phyloP scores from a whole-genome alignment of 345 rosid species.

The Rubroshorea leprosula region DNA sequence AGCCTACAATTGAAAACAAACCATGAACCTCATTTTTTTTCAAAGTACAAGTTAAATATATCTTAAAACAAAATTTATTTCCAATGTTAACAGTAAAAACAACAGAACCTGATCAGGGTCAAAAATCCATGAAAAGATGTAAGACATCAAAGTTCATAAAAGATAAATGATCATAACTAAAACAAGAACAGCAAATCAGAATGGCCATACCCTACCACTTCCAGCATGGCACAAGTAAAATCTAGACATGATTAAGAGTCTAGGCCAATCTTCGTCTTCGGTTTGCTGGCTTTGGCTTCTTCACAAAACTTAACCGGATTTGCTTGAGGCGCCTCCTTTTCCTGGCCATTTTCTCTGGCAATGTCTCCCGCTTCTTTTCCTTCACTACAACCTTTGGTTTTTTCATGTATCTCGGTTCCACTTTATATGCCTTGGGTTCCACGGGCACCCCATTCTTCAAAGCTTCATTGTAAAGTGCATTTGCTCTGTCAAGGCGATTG shows the following conservation, averaged over 20 bases:
- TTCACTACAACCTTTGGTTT: constrained; percentile 53
- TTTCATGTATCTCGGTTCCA: constrained; percentile 57
- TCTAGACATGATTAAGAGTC: background rate
- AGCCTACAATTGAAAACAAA: too few species aligned
- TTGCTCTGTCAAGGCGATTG: constrained; percentile 68
- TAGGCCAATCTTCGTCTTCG: background rate
- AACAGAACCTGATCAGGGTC: too few species aligned
- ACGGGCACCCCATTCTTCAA: constrained; percentile 54
- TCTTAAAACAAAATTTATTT: too few species aligned
- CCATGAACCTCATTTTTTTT: too few species aligned
- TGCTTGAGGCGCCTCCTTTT: constrained; percentile 77
- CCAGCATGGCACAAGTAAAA: background rate
- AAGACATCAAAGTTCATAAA: too few species aligned
- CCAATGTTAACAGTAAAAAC: too few species aligned
- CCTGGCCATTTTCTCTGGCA: constrained; percentile 92
- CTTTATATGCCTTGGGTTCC: constrained; percentile 61
- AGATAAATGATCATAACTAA: too few species aligned
- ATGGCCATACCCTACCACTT: too few species aligned
- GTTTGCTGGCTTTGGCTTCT: constrained; percentile 64
- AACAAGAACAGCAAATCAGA: too few species aligned
- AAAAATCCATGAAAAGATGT: too few species aligned
- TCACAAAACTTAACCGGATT: constrained; percentile 83
- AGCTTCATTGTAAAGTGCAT: constrained; percentile 69
- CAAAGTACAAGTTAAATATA: too few species aligned
- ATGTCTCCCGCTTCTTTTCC: constrained; percentile 85